Conservation (phyloP, 2,329 filamentous ascomycete genomes). For the Aspergillus neotritici region DNA sequence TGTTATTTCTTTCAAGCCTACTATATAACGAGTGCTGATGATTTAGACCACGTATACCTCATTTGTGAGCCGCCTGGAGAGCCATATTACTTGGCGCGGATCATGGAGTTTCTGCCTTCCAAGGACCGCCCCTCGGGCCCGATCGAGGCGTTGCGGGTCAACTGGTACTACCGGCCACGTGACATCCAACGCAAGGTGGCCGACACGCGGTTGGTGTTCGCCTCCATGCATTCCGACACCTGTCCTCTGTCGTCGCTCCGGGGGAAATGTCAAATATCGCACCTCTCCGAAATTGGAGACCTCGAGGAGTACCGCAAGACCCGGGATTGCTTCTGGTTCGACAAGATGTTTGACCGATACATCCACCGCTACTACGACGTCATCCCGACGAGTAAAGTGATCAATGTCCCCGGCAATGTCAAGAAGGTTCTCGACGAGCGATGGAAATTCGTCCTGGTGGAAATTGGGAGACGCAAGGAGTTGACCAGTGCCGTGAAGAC, state of each 20-base stretch:
- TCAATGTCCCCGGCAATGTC: conserved; percentile 92
- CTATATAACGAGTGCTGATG: background rate
- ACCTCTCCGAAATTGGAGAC: conserved; percentile 77
- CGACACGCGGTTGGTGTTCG: conserved; percentile 86
- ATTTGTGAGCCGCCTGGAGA: conserved; percentile 96
- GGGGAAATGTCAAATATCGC: conserved; percentile 85
- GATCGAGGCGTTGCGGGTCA: conserved; percentile 83
- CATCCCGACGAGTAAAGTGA: conserved; percentile 83
- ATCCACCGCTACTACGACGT: conserved; percentile 98
- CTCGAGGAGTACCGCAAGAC: conserved; percentile 78
- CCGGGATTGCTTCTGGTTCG: conserved; percentile 90
- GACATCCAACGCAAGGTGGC: conserved; percentile 89
- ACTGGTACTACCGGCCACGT: conserved; percentile 97
- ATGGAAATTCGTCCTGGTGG: conserved; percentile 94
- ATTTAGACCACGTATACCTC: conserved; percentile 75
- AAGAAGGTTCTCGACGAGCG: conserved; percentile 93
- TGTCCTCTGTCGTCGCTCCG: conserved; percentile 87
- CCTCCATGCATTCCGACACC: conserved; percentile 97
- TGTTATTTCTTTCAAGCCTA: conserved; percentile 12
- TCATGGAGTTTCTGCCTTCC: conserved; percentile 93
- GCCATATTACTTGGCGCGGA: conserved; percentile 92
- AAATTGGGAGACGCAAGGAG: conserved; percentile 89
- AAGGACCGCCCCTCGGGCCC: conserved; percentile 67
- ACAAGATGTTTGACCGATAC: conserved; percentile 95
- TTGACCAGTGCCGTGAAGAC: conserved; percentile 91